phyloP scores from a whole-genome alignment of 805 yeast genomes.

The Tetrapisispora taiwanensis region DNA sequence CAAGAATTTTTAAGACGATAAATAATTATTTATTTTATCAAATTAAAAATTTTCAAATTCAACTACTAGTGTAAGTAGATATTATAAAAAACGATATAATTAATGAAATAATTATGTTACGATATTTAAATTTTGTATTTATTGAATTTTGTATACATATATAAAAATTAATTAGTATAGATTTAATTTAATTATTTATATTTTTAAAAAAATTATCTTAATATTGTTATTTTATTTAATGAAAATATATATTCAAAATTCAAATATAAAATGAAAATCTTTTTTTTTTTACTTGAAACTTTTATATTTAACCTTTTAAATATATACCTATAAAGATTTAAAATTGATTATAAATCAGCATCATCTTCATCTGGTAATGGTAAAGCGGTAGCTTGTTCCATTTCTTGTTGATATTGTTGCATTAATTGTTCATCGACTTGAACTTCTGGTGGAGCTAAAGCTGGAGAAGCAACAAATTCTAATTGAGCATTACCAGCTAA shows the following conservation, averaged over 20 bases:
- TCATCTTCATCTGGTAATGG: slow-evolving; percentile 99
- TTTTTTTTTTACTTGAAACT: slow-evolving; percentile 3
- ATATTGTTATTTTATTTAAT: no score
- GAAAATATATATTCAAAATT: background rate
- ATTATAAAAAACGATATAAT: no score
- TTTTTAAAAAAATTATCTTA: no score
- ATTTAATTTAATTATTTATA: background rate
- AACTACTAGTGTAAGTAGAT: background rate
- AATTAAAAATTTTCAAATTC: no score
- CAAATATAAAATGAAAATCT: no score
- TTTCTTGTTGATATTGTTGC: slow-evolving; percentile 98
- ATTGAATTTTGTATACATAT: background rate
- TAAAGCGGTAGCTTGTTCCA: slow-evolving; percentile 98
- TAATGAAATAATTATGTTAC: background rate
- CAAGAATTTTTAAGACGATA: slow-evolving; percentile 57
- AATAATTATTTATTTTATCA: no score
- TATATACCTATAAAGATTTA: background rate
- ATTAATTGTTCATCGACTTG: slow-evolving; percentile 91
- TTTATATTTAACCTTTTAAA: background rate
- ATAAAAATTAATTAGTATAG: no score
- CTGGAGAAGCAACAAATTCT: slow-evolving; percentile 98
- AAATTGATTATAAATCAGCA: slow-evolving; percentile 72
- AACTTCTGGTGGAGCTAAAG: slow-evolving; percentile 99
- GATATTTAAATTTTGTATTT: background rate
- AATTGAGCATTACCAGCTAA: slow-evolving; percentile 95